phyloP scores from a whole-genome alignment of 148 eudicot genomes.

The Persicaria tinctoria region DNA sequence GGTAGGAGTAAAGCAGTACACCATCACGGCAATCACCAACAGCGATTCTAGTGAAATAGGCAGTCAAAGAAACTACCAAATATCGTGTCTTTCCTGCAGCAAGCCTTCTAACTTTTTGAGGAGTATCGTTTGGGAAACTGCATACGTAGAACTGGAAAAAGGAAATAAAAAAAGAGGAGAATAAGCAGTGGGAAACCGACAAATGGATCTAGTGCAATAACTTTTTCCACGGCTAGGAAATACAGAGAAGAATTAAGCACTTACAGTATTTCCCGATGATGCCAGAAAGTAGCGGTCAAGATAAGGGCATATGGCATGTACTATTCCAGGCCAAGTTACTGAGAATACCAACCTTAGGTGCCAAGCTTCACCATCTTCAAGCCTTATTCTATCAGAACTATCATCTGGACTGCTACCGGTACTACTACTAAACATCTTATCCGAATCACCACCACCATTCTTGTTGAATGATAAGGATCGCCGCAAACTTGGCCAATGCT shows the following conservation, averaged over 20 bases:
- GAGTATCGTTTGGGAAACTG: slow-evolving; percentile 66
- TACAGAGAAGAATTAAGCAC: slow-evolving; percentile 16
- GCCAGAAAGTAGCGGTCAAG: slow-evolving; percentile 86
- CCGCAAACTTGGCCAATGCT: slow-evolving; percentile 59
- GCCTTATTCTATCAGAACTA: slow-evolving; percentile 58
- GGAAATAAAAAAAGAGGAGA: slow-evolving; percentile 5
- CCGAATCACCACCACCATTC: slow-evolving; percentile 45
- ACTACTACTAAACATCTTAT: slow-evolving; percentile 60
- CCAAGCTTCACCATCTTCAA: slow-evolving; percentile 88
- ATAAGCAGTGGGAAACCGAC: not conserved
- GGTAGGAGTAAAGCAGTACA: slow-evolving; percentile 66
- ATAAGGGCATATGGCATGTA: slow-evolving; percentile 78
- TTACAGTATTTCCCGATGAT: slow-evolving; percentile 80
- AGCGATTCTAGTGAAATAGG: slow-evolving; percentile 77
- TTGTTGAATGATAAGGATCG: slow-evolving; percentile 56
- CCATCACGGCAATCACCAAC: slow-evolving; percentile 99
- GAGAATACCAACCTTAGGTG: slow-evolving; percentile 49
- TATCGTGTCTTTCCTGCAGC: slow-evolving; percentile 74
- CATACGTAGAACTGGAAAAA: slow-evolving; percentile 74
- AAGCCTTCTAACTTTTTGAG: slow-evolving; percentile 57
- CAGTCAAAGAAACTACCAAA: slow-evolving; percentile 68
- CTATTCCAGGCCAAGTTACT: slow-evolving; percentile 54
- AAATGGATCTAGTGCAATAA: not conserved
- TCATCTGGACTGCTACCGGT: slow-evolving; percentile 85
- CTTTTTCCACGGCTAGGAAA: not conserved